A percentile compares a stretch with the other conserved stretches of the same genome.
phyloP scores from a whole-genome alignment of 345 rosid genomes.

The Xanthoceras sorbifolium region DNA sequence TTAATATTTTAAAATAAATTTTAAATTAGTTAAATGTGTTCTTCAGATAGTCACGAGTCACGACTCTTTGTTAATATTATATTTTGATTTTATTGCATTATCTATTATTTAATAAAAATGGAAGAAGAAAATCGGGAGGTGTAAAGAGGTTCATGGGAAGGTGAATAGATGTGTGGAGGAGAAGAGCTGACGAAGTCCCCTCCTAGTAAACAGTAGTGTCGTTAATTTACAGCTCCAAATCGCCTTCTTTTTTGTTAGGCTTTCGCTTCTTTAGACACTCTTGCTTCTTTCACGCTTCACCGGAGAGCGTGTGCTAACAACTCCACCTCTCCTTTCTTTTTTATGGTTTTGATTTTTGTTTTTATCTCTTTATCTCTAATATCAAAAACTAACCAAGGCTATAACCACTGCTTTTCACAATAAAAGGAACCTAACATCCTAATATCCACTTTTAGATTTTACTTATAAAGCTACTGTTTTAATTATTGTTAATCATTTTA shows the following conservation, averaged over 20 bases:
- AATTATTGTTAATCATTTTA: too few relatives aligned
- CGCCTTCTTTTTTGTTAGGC: not conserved
- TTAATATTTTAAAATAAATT: too few relatives aligned
- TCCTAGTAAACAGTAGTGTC: not conserved
- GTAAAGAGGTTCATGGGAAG: not conserved
- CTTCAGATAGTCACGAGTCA: too few relatives aligned
- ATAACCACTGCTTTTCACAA: not conserved
- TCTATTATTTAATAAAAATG: too few relatives aligned
- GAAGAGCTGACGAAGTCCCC: conserved; percentile 4
- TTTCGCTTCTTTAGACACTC: not conserved
- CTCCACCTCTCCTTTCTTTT: not conserved
- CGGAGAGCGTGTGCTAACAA: not conserved
- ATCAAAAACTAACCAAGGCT: not conserved
- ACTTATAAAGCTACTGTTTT: too few relatives aligned
- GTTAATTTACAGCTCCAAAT: not conserved
- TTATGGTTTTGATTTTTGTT: not conserved
- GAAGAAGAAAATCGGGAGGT: too few relatives aligned
- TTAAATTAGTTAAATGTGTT: too few relatives aligned
- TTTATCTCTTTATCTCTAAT: not conserved
- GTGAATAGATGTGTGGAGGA: not conserved
- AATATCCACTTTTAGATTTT: too few relatives aligned
- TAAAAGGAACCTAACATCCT: too few relatives aligned
- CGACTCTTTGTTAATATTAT: too few relatives aligned
- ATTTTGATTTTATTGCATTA: too few relatives aligned
- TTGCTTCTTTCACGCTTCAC: not conserved